Percentiles rank a stretch among this genome's conserved stretches.
Conservation (phyloP, 805 yeast genomes). For the Metschnikowia gelsemii region DNA sequence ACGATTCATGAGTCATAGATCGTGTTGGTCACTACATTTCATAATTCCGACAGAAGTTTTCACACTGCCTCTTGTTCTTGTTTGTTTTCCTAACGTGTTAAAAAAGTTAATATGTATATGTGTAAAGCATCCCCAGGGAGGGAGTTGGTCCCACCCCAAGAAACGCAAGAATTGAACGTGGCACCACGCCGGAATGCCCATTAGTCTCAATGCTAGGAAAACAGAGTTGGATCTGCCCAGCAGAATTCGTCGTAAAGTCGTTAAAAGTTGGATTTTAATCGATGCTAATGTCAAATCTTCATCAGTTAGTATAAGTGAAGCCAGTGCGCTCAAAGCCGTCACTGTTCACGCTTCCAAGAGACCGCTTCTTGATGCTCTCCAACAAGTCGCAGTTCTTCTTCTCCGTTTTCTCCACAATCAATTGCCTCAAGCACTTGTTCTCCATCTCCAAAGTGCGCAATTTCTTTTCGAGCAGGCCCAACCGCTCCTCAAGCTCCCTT, state of each 20-base stretch:
- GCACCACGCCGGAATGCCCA: slow-evolving; percentile 19
- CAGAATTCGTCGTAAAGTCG: slow-evolving; percentile 24
- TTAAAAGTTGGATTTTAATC: slow-evolving; percentile 42
- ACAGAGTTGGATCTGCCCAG: slow-evolving; percentile 26
- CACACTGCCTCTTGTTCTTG: not conserved
- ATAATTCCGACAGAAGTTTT: not conserved
- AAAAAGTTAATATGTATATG: slow-evolving; percentile 5
- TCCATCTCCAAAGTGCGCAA: slow-evolving; percentile 91
- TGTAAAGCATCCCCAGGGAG: slow-evolving; percentile 4
- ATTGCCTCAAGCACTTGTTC: slow-evolving; percentile 75
- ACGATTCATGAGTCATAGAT: too few relatives aligned
- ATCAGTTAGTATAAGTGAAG: slow-evolving; percentile 33
- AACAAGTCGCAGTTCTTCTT: slow-evolving; percentile 30
- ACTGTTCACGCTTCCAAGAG: slow-evolving; percentile 19
- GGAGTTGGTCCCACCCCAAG: slow-evolving; percentile 5
- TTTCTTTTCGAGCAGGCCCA: slow-evolving; percentile 64
- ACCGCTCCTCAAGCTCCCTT: slow-evolving; percentile 67
- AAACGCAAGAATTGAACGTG: slow-evolving; percentile 17
- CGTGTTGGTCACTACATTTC: too few relatives aligned
- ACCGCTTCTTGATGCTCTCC: slow-evolving; percentile 29
- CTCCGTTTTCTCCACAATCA: slow-evolving; percentile 75
- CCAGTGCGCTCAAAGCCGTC: slow-evolving; percentile 12
- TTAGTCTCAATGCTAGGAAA: slow-evolving; percentile 20
- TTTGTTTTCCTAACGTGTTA: slow-evolving; percentile 14
- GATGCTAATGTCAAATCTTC: slow-evolving; percentile 20